Percentiles rank a stretch among this genome's conserved stretches.
These are phyloP conservation scores for Dioszegia crocea DNA, from an alignment of 768 basidiomycete species.

Conservation along the genomic window DNA sequence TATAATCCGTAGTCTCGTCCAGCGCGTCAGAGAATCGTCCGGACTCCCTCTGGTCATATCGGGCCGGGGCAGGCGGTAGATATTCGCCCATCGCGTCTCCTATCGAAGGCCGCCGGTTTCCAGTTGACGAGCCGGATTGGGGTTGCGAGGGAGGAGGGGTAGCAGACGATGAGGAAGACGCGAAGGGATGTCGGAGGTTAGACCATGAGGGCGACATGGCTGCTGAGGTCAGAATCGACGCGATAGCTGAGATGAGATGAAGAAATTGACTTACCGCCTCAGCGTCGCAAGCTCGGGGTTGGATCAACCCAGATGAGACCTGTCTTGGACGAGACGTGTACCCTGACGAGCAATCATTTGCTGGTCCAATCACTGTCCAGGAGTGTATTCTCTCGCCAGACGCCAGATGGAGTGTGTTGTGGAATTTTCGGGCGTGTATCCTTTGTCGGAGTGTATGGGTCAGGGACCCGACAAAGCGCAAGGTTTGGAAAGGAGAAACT, in stretches of 20 bases:
- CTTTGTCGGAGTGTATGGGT: too few species aligned
- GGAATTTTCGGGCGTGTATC: too few species aligned
- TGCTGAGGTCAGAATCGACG: not conserved
- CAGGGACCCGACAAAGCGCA: too few species aligned
- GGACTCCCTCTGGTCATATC: not conserved
- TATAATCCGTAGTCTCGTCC: conserved; percentile 1
- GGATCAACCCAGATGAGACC: not conserved
- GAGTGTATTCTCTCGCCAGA: too few species aligned
- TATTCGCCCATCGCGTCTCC: not conserved
- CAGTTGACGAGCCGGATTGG: not conserved
- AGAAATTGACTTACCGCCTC: not conserved
- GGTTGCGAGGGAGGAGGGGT: not conserved
- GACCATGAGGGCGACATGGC: conserved; percentile 6
- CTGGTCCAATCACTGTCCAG: not conserved
- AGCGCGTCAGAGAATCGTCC: conserved; percentile 2
- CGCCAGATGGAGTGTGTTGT: too few species aligned
- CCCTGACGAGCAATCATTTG: not conserved
- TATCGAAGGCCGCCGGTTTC: not conserved
- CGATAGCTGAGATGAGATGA: not conserved
- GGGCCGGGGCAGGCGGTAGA: not conserved
- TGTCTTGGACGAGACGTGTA: not conserved
- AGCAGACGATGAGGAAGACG: not conserved
- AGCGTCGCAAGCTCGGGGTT: not conserved
- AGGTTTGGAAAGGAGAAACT: too few species aligned
- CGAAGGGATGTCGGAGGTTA: conserved; percentile 4